Conservation (phyloP, 2,329 filamentous ascomycete genomes). For the Cercospora sp. region DNA sequence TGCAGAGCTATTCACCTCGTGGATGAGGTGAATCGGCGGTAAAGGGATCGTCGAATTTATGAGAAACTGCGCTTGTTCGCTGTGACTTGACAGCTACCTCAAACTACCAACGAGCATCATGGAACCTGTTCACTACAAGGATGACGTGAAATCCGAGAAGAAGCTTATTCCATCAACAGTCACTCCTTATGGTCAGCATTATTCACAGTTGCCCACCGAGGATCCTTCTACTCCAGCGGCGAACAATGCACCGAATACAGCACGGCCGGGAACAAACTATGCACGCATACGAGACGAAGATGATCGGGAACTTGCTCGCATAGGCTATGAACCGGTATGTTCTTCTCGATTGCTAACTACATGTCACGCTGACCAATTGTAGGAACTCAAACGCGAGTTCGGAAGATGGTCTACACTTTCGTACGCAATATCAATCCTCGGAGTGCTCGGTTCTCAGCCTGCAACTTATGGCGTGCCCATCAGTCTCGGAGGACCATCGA, state of each 20-base stretch:
- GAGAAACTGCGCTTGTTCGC: neutral
- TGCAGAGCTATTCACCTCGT: conserved; percentile 2
- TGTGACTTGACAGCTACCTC: conserved; percentile 4
- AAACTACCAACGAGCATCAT: conserved; percentile 13
- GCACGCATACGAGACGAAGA: conserved; percentile 51
- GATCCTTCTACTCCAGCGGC: neutral
- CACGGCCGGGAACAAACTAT: neutral
- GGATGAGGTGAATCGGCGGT: conserved; percentile 19
- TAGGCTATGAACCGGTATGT: conserved; percentile 62
- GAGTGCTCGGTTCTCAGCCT: conserved; percentile 64
- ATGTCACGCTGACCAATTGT: neutral
- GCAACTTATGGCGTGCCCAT: conserved; percentile 63
- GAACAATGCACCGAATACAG: neutral
- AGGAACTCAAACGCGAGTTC: conserved; percentile 64
- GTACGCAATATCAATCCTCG: conserved; percentile 65
- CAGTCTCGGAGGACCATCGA: conserved; percentile 60
- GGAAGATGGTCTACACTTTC: conserved; percentile 67
- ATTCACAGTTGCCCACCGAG: neutral
- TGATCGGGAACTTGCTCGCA: conserved; percentile 59
- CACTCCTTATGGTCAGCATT: conserved; percentile 2
- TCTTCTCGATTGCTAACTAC: neutral
- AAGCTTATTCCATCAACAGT: neutral
- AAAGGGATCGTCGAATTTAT: conserved; percentile 8
- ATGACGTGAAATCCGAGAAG: conserved; percentile 17
- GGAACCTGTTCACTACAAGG: conserved; percentile 16